phyloP scores from a whole-genome alignment of 1,284 basidiomycete species.

The Cryptococcus wingfieldii region DNA sequence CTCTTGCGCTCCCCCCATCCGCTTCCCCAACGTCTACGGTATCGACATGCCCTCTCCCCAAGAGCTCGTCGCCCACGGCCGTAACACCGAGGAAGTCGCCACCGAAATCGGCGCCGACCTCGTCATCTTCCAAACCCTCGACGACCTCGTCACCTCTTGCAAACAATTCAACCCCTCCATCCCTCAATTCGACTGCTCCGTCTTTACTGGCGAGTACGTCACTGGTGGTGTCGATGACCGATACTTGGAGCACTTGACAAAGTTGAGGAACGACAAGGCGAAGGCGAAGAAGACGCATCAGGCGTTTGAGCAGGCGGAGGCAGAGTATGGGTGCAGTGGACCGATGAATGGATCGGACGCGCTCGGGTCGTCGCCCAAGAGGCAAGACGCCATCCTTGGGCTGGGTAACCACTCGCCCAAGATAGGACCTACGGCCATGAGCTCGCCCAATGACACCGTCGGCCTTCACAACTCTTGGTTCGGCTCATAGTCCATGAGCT shows the following conservation, averaged over 20 bases:
- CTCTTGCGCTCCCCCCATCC: constrained; percentile 93
- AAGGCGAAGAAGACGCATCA: constrained; percentile 54
- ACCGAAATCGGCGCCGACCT: constrained; percentile 88
- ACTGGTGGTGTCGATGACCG: constrained; percentile 89
- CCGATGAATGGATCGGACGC: constrained; percentile 49
- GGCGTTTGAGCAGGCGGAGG: constrained; percentile 29
- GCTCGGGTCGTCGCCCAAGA: constrained; percentile 16
- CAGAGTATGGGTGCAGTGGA: constrained; percentile 38
- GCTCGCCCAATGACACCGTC: constrained; percentile 44
- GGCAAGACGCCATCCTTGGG: constrained; percentile 44
- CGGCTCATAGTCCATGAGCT: constrained; percentile 20
- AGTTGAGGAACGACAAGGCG: constrained; percentile 75
- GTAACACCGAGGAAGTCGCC: constrained; percentile 73
- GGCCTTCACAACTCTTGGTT: constrained; percentile 50
- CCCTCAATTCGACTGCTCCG: constrained; percentile 86
- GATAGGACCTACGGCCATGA: constrained; percentile 34
- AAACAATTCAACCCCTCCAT: constrained; percentile 79
- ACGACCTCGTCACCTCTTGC: constrained; percentile 84
- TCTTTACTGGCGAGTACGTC: constrained; percentile 95
- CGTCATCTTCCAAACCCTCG: constrained; percentile 94
- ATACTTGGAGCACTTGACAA: constrained; percentile 76
- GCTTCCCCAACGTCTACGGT: constrained; percentile 93
- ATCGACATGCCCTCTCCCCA: constrained; percentile 97
- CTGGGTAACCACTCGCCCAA: constrained; percentile 49
- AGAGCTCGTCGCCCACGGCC: constrained; percentile 87